Conservation (phyloP, 140 eudicot species). For the Anethum foeniculum region DNA sequence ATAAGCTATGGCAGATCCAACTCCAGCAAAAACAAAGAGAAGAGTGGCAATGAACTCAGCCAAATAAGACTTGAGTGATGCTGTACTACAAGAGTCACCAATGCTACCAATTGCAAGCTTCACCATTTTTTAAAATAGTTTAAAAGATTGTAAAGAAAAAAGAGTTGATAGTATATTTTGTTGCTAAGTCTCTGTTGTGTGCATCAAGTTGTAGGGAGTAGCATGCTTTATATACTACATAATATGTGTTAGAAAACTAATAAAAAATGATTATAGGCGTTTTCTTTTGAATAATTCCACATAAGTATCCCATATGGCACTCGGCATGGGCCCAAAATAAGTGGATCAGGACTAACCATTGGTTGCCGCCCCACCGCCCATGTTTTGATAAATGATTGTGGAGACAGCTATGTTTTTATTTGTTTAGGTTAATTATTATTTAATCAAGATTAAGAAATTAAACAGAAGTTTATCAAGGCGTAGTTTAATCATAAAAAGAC, state of each 20-base stretch:
- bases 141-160: not conserved
- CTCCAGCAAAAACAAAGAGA: constrained; percentile 58
- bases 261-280: not conserved
- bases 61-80: constrained; percentile 38
- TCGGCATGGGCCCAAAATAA: constrained; percentile 31
- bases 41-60: constrained; percentile 60
- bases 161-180: not conserved
- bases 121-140: constrained; percentile 29
- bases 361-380: constrained; percentile 32
- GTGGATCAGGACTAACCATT: constrained; percentile 27
- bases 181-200: constrained; percentile 13
- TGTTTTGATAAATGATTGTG: not conserved
- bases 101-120: constrained; percentile 41
- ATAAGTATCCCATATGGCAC: constrained; percentile 13
- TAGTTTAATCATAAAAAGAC: too few species aligned
- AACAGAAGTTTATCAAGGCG: constrained; percentile 15
- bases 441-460: not conserved
- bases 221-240: constrained; percentile 30
- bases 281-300: constrained; percentile 1
- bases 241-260: not conserved
- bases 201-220: constrained; percentile 1
- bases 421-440: not conserved
- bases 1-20: constrained; percentile 51
- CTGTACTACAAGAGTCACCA: constrained; percentile 38
- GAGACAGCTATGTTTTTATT: not conserved